A percentile compares a stretch with the other conserved stretches of the same genome.
Evolutionary conservation across 2,329 filamentous ascomycete species (phyloP).

Genomic region (Colletotrichum spaethianum): DNA sequence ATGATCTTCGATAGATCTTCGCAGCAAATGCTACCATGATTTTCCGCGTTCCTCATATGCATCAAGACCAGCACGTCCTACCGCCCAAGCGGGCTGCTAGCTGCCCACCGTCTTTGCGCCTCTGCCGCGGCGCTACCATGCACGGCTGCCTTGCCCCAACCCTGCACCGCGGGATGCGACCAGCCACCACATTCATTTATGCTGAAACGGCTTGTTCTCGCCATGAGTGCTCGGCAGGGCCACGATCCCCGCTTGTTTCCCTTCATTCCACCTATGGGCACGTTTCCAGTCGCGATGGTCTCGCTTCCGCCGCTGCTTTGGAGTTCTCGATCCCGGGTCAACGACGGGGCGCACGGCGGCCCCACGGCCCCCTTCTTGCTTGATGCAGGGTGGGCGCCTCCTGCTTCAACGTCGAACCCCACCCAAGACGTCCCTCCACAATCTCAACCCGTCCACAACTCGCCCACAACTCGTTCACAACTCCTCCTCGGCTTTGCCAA

Average conservation of each 20-base stretch:
- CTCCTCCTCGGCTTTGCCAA: background rate
- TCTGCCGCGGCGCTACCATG: constrained; percentile 1
- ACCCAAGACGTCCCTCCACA: background rate
- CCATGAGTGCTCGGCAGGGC: constrained; percentile 28
- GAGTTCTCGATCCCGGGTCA: constrained; percentile 17
- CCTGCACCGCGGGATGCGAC: constrained; percentile 36
- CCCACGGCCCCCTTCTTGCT: constrained; percentile 10
- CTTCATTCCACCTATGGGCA: constrained; percentile 34
- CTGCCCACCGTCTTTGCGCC: background rate
- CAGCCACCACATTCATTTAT: constrained; percentile 38
- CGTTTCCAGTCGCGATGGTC: constrained; percentile 28
- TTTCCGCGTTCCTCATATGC: background rate
- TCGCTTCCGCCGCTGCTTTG: constrained; percentile 24
- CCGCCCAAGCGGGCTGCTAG: constrained; percentile 20
- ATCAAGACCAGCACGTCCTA: background rate
- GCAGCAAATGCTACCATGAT: constrained; percentile 20
- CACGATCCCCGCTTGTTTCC: constrained; percentile 34
- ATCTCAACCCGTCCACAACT: background rate
- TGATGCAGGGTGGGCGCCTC: constrained; percentile 25
- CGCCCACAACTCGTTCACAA: background rate
- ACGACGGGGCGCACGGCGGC: constrained; percentile 13
- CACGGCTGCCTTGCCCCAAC: constrained; percentile 14
- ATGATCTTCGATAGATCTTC: constrained; percentile 16
- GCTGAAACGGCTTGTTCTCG: constrained; percentile 40
- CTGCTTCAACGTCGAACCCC: constrained; percentile 32